A percentile compares a stretch with the other conserved stretches of the same genome.
Conservation (phyloP, 2,329 filamentous ascomycete genomes). For the Thelonectria olida region DNA sequence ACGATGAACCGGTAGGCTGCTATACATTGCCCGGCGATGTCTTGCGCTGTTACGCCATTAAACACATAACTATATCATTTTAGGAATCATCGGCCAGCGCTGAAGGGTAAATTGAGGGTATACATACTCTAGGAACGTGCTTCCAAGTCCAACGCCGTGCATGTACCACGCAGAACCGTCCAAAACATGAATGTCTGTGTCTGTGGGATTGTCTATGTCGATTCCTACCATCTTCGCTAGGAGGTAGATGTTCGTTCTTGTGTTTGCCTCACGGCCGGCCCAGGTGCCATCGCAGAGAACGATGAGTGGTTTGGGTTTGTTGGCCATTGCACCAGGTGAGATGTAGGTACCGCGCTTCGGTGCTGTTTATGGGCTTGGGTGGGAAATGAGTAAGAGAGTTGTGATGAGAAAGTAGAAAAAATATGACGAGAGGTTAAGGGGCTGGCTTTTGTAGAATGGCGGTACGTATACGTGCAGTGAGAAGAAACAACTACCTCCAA, state of each 20-base stretch:
- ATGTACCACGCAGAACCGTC: constrained; percentile 8
- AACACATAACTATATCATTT: constrained; percentile 19
- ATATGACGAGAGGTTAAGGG: too few species aligned
- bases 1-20: constrained; percentile 28
- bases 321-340: too few species aligned
- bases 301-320: constrained; percentile 10
- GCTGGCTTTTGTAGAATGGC: too few species aligned
- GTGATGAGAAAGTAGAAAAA: too few species aligned
- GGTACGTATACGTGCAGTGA: too few species aligned
- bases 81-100: background rate
- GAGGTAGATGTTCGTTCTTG: constrained; percentile 27
- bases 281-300: constrained; percentile 35
- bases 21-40: constrained; percentile 23
- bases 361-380: too few species aligned
- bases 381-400: too few species aligned
- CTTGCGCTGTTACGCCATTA: constrained; percentile 22
- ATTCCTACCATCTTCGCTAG: constrained; percentile 29
- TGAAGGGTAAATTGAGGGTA: too few species aligned
- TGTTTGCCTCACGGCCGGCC: constrained; percentile 29
- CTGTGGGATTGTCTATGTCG: background rate
- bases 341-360: too few species aligned
- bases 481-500: too few species aligned
- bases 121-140: constrained; percentile 14
- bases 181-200: constrained; percentile 7
- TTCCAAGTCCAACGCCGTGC: constrained; percentile 12